These are phyloP conservation scores for Calcarisporium arbuscula DNA, from an alignment of 2,329 filamentous ascomycete genomes.

Conservation along the genomic window DNA sequence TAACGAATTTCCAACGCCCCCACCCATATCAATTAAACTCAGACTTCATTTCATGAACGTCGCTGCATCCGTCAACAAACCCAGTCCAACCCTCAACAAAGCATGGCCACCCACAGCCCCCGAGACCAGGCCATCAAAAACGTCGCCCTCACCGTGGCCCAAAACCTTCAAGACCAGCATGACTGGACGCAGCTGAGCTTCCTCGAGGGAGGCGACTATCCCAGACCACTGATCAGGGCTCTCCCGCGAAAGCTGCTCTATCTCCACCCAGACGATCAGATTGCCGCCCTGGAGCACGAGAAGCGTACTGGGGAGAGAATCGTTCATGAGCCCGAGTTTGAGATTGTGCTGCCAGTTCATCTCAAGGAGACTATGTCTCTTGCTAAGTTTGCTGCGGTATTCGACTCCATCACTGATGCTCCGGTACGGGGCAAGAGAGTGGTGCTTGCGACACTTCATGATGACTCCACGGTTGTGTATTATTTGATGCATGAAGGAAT, in stretches of 20 bases:
- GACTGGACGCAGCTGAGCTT: constrained; percentile 58
- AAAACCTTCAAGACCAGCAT: constrained; percentile 71
- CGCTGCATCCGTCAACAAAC: no score
- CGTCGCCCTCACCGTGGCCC: constrained; percentile 45
- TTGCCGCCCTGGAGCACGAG: constrained; percentile 60
- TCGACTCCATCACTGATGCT: constrained; percentile 53
- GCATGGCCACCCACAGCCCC: no score
- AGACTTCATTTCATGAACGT: no score
- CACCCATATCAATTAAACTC: no score
- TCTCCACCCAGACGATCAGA: constrained; percentile 76
- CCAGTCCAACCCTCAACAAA: no score
- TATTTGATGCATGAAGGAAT: constrained; percentile 83
- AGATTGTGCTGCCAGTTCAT: constrained; percentile 74
- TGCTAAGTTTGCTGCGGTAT: constrained; percentile 58
- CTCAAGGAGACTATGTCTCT: constrained; percentile 68
- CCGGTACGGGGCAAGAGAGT: constrained; percentile 56
- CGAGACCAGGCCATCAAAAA: constrained; percentile 6
- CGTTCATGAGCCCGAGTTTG: constrained; percentile 48
- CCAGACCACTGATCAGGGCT: constrained; percentile 63
- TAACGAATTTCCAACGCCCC: no score
- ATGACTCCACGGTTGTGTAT: constrained; percentile 78
- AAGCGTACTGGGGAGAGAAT: constrained; percentile 39
- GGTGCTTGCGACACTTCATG: constrained; percentile 67
- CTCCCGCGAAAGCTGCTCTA: constrained; percentile 69
- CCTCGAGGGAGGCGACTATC: constrained; percentile 28